Conservation (phyloP, 805 yeast species). For the Alloascoidea africana region DNA sequence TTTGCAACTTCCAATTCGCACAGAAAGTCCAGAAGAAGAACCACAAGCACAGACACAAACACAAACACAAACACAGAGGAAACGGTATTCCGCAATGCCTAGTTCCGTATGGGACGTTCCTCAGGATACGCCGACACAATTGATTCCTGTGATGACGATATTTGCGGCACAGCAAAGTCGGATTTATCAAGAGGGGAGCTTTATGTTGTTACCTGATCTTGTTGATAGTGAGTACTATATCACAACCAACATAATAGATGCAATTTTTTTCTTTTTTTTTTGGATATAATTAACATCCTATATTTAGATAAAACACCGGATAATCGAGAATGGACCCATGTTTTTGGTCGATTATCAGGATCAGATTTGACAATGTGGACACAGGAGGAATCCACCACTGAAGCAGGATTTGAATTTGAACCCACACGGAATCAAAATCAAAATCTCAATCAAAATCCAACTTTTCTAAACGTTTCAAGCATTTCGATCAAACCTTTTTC, state of each 20-base stretch:
- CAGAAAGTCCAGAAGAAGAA: too few relatives aligned
- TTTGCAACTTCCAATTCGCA: too few relatives aligned
- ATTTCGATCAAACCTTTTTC: constrained; percentile 11
- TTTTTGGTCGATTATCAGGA: constrained; percentile 26
- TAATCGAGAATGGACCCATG: constrained; percentile 11
- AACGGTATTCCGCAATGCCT: too few relatives aligned
- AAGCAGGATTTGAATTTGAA: too few relatives aligned
- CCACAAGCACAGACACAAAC: too few relatives aligned
- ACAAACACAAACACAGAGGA: too few relatives aligned
- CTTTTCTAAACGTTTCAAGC: constrained; percentile 32
- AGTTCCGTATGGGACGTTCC: constrained; percentile 8
- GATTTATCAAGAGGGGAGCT: constrained; percentile 41
- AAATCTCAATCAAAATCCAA: neutral
- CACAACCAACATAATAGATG: too few relatives aligned
- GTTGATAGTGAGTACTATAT: constrained; percentile 9
- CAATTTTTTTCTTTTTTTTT: too few relatives aligned
- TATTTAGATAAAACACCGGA: too few relatives aligned
- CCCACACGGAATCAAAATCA: too few relatives aligned
- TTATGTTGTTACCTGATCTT: constrained; percentile 23
- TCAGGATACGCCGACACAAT: constrained; percentile 38
- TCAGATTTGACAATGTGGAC: constrained; percentile 37
- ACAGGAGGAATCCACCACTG: constrained; percentile 18
- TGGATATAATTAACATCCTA: too few relatives aligned
- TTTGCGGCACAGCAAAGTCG: constrained; percentile 57
- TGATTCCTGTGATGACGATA: constrained; percentile 57